A percentile compares a stretch with the other conserved stretches of the same genome.
Evolutionary conservation across 2,329 filamentous ascomycete species (phyloP).

Genomic region (Cyclaneusma minus): DNA sequence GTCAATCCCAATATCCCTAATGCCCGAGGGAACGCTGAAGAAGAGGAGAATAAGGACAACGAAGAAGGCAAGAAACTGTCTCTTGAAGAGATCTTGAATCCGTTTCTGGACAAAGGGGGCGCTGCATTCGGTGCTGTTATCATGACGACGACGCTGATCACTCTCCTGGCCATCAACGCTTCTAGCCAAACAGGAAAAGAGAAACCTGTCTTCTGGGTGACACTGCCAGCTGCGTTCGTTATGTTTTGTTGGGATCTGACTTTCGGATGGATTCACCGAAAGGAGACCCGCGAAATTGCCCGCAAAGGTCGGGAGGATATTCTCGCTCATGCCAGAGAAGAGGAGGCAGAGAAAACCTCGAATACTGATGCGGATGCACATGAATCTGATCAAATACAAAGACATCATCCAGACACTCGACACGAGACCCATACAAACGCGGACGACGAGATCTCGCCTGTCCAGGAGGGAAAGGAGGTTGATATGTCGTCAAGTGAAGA

Average conservation of each 20-base stretch:
- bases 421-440: conserved; percentile 4
- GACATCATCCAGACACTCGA: conserved; percentile 1
- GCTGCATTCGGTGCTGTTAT: conserved; percentile 48
- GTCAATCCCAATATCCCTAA: conserved; percentile 61
- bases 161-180: conserved; percentile 51
- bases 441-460: conserved; percentile 5
- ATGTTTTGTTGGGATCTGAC: conserved; percentile 54
- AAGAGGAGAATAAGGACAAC: conserved; percentile 30
- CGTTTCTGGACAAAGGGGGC: conserved; percentile 51
- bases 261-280: conserved; percentile 46
- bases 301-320: conserved; percentile 34
- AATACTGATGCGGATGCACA: not conserved
- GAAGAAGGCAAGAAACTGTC: conserved; percentile 40
- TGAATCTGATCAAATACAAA: conserved; percentile 1
- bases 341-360: conserved; percentile 11
- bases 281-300: conserved; percentile 48
- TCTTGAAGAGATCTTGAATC: conserved; percentile 61
- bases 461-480: conserved; percentile 4
- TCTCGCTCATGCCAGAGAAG: conserved; percentile 22
- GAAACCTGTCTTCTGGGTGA: conserved; percentile 51
- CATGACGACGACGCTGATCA: conserved; percentile 52
- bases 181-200: conserved; percentile 31
- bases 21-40: conserved; percentile 37
- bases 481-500: conserved; percentile 6
- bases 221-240: conserved; percentile 49